These are phyloP conservation scores for Solanum paucissectum DNA, from an alignment of 257 asterid genomes.

Conservation along the genomic window DNA sequence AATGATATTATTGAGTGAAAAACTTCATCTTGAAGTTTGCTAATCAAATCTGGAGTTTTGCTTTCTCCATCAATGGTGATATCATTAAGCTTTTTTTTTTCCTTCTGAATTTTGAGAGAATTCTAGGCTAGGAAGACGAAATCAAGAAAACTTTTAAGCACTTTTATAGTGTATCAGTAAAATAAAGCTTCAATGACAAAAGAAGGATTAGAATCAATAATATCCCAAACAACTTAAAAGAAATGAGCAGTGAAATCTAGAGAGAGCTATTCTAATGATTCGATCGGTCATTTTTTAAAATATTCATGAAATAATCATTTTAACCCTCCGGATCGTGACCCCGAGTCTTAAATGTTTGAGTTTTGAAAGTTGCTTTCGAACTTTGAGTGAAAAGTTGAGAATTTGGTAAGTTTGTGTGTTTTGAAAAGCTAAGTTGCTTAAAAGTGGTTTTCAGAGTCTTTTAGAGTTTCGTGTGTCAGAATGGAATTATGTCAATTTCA, in stretches of 20 bases:
- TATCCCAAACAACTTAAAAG: background rate
- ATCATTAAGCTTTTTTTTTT: background rate
- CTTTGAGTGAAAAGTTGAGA: background rate
- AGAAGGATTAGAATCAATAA: background rate
- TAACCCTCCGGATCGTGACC: background rate
- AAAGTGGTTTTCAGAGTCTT: background rate
- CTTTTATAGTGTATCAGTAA: background rate
- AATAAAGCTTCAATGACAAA: background rate
- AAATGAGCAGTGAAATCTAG: no score
- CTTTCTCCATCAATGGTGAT: background rate
- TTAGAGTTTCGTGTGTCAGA: background rate
- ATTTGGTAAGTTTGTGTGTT: background rate
- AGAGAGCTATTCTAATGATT: background rate
- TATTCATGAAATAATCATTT: background rate
- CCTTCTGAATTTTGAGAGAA: background rate
- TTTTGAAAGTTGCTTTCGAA: background rate
- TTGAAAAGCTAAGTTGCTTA: background rate
- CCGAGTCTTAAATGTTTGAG: background rate
- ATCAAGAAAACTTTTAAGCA: background rate
- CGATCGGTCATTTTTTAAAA: background rate
- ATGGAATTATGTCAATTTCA: background rate
- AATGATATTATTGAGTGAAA: background rate
- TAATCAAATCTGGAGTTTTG: background rate
- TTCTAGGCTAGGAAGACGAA: background rate
- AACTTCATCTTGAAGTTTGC: background rate